Evolutionary conservation across 164 flowering plant genomes (phyloP), one percentile per base, ranked within the genome.

Genomic region (Santalum album): DNA sequence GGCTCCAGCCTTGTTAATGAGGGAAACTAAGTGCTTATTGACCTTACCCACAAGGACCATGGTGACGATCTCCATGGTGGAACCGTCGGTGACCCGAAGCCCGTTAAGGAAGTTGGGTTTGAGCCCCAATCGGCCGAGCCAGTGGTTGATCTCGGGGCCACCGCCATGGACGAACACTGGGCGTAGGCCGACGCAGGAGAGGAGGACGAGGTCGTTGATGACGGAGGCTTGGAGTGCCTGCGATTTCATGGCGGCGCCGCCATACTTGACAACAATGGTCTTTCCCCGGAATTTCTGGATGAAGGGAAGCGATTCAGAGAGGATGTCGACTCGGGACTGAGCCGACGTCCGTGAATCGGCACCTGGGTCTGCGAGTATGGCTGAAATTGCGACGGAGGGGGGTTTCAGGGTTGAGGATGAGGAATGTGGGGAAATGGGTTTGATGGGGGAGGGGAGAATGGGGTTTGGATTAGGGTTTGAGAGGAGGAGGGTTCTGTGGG

Each of bases 231-330:
- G 87, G 51, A 91, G 92, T 6, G 63, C 34, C 56, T 67, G 57
- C 1, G 86, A 77, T 38, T 83, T 86, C 98, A 91, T 88, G 65
- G 98, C 96, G 7, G 98, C 98, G 50, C 98, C 98, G 11, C 96
- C 98, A 61, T 86, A 88, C 55, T 91, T 91, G 72, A 91, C 90
- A 0, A 91, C 92, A 16, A 91, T 74, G 55, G 84, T 88, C 66
- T 91, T 91, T 57, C 92, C 95, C 2, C 87, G 75, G 53, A 91
- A 91, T 49, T 81, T 87, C 66, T 91, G 98, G 69, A 91, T 89
- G 66, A 81, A 91, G 17, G 98, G 98, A 18, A 91, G 78, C 1
- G 98, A 81, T 60, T 91, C 98, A 0, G 96, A 74, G 55, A 88
- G 89, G 54, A 91, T 78, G 60, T 84, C 86, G 22, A 91, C 98